These are phyloP conservation scores for Triticum aestivum DNA, from an alignment of 176 grass and related monocot species.

Conservation along the genomic window IWGSC_CS_RefSeq_v2.1 NC_057799.1:505564888-505565387, in stretches of 20 bases:
- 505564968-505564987: slow-evolving; percentile 89
- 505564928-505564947: slow-evolving; percentile 88
- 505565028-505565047: not conserved
- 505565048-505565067: slow-evolving; percentile 21
- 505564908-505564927: slow-evolving; percentile 52
- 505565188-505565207: not conserved
- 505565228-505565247: not conserved
- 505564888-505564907: not conserved
- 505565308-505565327: not conserved
- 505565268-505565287: not conserved
- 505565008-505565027: slow-evolving; percentile 98
- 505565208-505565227: not conserved
- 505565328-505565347: not conserved
- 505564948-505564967: slow-evolving; percentile 85
- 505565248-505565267: not conserved
- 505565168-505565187: not conserved
- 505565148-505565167: slow-evolving; percentile 9
- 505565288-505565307: slow-evolving; percentile 14
- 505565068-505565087: not conserved
- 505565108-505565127: not conserved
- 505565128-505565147: slow-evolving; percentile 10
- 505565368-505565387: not conserved
- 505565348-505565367: not conserved
- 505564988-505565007: slow-evolving; percentile 98
- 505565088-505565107: not conserved